Evolutionary conservation across 192 early-diverging fungal genomes (phyloP).

Genomic region (Backusella parvicylindrica): DNA sequence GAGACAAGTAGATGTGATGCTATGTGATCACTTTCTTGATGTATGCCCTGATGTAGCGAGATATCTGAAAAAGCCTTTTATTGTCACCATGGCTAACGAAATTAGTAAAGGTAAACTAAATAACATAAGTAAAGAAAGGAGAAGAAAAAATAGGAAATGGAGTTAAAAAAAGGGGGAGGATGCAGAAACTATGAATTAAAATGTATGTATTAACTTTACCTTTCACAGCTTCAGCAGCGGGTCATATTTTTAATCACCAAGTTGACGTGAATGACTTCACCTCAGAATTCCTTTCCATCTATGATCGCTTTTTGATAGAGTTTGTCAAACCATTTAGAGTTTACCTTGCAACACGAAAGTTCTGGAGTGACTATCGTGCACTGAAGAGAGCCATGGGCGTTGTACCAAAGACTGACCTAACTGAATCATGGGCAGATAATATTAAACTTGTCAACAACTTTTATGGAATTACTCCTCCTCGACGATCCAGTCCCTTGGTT

Average conservation of each 20-base stretch:
- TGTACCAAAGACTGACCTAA: neutral
- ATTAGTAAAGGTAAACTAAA: neutral
- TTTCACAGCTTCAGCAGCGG: neutral
- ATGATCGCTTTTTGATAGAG: neutral
- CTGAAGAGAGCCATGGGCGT: neutral
- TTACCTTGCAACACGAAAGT: neutral
- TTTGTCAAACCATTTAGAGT: neutral
- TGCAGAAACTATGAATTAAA: neutral
- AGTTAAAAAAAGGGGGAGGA: neutral
- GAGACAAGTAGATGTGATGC: neutral
- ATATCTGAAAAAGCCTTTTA: constrained; percentile 11
- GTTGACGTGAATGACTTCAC: neutral
- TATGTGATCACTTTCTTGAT: constrained; percentile 23
- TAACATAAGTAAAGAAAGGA: neutral
- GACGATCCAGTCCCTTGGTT: constrained; percentile 15
- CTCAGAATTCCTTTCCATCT: neutral
- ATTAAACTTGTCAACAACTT: constrained; percentile 26
- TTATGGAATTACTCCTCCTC: constrained; percentile 18
- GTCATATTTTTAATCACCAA: neutral
- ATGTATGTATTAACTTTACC: neutral
- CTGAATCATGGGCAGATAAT: neutral
- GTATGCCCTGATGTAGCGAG: constrained; percentile 15
- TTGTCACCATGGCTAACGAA: constrained; percentile 13
- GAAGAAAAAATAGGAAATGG: neutral
- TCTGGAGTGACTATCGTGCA: neutral